Evolutionary conservation across 2,329 filamentous ascomycete genomes (phyloP), one percentile per base, ranked within the genome.

Genomic region (Zymoseptoria ardabiliae): DNA sequence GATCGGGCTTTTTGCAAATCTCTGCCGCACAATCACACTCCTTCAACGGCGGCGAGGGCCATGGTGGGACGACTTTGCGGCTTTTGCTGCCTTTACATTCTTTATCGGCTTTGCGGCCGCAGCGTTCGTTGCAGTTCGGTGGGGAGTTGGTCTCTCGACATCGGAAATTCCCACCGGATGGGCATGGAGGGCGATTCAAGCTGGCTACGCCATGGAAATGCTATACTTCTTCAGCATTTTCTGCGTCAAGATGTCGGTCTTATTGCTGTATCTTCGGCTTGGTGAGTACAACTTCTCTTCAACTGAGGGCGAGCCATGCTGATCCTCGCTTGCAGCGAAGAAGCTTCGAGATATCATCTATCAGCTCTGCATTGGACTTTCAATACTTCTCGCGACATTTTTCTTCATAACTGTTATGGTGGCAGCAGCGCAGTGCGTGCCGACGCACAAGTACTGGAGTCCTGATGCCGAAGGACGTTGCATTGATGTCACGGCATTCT

Each of bases 221-320:
- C 74, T 75, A 63, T 77, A 77, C 64, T 74, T 75, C 60, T 58
- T 67, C 50, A 74, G 73, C 56, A 74, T 76, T 57, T 75, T 74
- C 70, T 71, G 69, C 52, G 69, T 76, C 60, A 76, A 76, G 64
- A 68, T 76, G 50, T 74, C 73, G 0, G 68, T 76, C 7, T 68
- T 76, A 7, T 65, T 74, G 58, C 71, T 77, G 65, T 77, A 77
- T 61, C 63, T 71, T 25, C 72, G 73, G 30, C 69, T 76, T n/a
- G 70, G 70, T 23, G 66, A 68, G 50, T 68, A 69, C 35, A 45
- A 45, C 6, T n/a, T 45, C 7, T 7, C 13, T 17, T 45, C 13
- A n/a, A 13, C 6, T 13, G 30, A 21, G 8, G 21, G 62, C 56
- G 9, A 63, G 59, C 49, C 65, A 67, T 21, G 45, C 59, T 63